Conservation (phyloP, 345 rosid genomes). For the Psidium guajava region DNA sequence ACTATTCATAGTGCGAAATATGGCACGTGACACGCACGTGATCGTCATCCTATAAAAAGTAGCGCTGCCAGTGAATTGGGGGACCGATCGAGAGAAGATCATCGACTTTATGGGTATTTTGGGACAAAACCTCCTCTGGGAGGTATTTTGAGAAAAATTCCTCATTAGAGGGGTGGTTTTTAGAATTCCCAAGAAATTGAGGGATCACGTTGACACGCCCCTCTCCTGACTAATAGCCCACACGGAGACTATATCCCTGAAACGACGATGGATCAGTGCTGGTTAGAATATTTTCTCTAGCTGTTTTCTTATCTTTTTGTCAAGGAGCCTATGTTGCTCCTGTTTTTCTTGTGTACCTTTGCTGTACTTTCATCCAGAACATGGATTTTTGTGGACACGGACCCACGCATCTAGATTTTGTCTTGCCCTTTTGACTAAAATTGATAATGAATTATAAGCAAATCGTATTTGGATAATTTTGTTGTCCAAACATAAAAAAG, state of each 20-base stretch:
- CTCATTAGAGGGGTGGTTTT: background rate
- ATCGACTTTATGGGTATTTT: background rate
- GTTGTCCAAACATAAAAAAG: background rate
- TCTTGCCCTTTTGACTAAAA: background rate
- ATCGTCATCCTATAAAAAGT: background rate
- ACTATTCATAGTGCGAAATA: background rate
- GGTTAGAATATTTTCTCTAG: background rate
- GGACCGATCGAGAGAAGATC: background rate
- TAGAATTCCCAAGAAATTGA: background rate
- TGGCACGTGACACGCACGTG: background rate
- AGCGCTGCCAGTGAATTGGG: background rate
- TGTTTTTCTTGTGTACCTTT: background rate
- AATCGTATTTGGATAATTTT: background rate
- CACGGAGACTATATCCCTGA: background rate
- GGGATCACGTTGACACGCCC: background rate
- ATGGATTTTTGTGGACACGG: background rate
- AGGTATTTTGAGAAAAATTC: background rate
- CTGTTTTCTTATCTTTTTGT: background rate
- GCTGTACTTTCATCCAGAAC: background rate
- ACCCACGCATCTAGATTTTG: background rate
- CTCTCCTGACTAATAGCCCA: background rate
- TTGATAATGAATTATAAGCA: background rate
- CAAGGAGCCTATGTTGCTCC: background rate
- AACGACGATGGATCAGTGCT: background rate
- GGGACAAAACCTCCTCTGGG: background rate